phyloP scores from a whole-genome alignment of 202 grass and related monocot genomes.

The Cymbopogon flexuosus region DNA sequence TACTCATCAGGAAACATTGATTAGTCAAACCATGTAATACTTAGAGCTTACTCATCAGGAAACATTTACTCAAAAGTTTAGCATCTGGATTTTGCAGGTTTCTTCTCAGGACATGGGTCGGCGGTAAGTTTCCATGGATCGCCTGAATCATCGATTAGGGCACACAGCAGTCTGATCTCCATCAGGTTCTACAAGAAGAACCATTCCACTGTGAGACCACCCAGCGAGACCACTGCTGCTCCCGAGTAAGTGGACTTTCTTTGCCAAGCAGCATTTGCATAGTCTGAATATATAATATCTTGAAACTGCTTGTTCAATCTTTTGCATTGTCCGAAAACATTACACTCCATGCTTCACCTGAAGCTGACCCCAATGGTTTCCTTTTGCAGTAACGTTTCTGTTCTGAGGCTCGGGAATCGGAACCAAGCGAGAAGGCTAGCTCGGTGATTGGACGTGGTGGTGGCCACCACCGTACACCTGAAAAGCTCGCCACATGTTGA shows the following conservation, averaged over 20 bases:
- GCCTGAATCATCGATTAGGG: conserved; percentile 55
- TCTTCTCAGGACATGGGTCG: conserved; percentile 48
- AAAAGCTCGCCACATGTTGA: conserved; percentile 34
- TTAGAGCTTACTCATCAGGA: background rate
- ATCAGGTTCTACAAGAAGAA: conserved; percentile 72
- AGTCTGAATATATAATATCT: background rate
- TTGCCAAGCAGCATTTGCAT: background rate
- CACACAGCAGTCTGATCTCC: conserved; percentile 58
- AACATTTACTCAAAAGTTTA: background rate
- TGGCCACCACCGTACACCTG: background rate
- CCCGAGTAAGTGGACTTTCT: conserved; percentile 44
- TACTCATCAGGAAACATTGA: too few relatives aligned
- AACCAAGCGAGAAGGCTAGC: conserved; percentile 22
- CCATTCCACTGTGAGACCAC: conserved; percentile 37
- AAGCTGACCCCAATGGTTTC: background rate
- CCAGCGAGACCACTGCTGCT: conserved; percentile 32
- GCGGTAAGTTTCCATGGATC: conserved; percentile 67
- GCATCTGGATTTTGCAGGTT: conserved; percentile 38
- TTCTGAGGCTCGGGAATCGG: conserved; percentile 22
- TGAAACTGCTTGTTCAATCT: background rate
- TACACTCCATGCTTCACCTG: background rate
- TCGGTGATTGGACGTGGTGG: conserved; percentile 14
- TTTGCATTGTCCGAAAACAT: background rate
- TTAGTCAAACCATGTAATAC: background rate
- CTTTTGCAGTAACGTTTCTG: conserved; percentile 36